Base-by-base conservation (phyloP, 2,329 filamentous ascomycete genomes). In the Claviceps humidiphila region DNA sequence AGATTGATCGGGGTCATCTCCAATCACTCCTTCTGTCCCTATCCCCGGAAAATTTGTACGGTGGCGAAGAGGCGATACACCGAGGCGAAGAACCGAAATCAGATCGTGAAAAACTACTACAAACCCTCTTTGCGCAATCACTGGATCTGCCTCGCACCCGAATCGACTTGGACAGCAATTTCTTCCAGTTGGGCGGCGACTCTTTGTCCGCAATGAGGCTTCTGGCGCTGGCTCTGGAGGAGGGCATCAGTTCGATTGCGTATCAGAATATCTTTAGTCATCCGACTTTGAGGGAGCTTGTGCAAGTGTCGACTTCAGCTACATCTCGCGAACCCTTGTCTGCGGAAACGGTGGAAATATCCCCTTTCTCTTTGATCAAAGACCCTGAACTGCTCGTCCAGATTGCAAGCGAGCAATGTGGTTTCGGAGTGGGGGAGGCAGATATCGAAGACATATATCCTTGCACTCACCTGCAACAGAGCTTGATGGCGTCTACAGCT, bases 161-260 rank as follows among this genome's bases (percentile, higher is more conserved):
- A 7, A 54, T 69, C 37, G 55, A 60, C 0, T 53, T 60, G 1
- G 56, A 63, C 2, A 65, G 68, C 56, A 64, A 64, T 59, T 72
- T 73, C 61, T 69, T 72, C 57, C 61, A 58, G 0, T 61, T 73
- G 1, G 71, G 71, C 1, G 71, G 72, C 2, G 71, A 75, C 59
- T 74, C 73, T 0, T 60, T 75, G 14, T 61, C 63, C 4, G 71
- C 72, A 0, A 74, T 74, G 70, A 67, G 64, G 50, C 59, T 74
- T 1, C 68, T 71, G 4, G 45, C 50, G 39, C 14, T 39, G 20
- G 51, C 38, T 47, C 44, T 30, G n/a, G 43, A 51, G 14, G 26
- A 53, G 11, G 26, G 37, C n/a, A 47, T 51, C 16, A 20, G 20
- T n/a, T 24, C 42, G 11, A 34, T 54, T 13, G 47, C 44, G 24